Evolutionary conservation across 192 early-diverging fungal genomes (phyloP).

Genomic region (Radiomyces spectabilis): DNA sequence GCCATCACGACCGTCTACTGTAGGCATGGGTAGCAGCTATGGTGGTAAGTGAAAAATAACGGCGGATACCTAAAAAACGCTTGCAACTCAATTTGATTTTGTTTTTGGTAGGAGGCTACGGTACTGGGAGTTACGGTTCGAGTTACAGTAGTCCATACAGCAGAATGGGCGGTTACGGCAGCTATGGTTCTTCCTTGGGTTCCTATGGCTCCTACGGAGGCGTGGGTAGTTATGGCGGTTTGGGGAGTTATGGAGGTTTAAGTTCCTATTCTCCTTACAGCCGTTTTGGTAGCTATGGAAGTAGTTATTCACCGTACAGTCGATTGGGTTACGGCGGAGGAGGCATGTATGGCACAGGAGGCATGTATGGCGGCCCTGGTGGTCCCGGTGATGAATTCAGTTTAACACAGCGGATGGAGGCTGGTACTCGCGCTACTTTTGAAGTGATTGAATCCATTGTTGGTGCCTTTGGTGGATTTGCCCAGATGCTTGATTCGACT

Average conservation of each 20-base stretch:
- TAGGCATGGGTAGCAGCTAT: conserved; percentile 8
- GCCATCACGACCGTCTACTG: conserved; percentile 31
- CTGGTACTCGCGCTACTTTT: conserved; percentile 90
- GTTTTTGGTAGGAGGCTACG: no score
- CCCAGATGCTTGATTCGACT: conserved; percentile 97
- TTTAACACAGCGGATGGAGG: conserved; percentile 78
- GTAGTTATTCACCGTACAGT: conserved; percentile 29
- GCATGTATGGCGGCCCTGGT: conserved; percentile 41
- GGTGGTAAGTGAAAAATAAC: background rate
- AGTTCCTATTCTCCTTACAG: conserved; percentile 20
- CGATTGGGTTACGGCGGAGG: conserved; percentile 33
- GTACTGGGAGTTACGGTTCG: conserved; percentile 40
- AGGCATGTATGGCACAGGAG: conserved; percentile 25
- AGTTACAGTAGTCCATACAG: conserved; percentile 43
- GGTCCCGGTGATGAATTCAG: conserved; percentile 60
- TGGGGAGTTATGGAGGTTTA: conserved; percentile 26
- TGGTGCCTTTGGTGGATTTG: conserved; percentile 94
- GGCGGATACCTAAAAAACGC: no score
- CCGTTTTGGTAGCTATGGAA: conserved; percentile 18
- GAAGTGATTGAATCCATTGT: conserved; percentile 90
- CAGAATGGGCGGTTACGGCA: conserved; percentile 37
- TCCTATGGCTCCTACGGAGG: conserved; percentile 20
- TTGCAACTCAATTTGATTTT: no score
- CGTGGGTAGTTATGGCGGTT: conserved; percentile 27
- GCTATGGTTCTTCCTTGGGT: conserved; percentile 36